phyloP scores from a whole-genome alignment of 2,329 filamentous ascomycete species.

The Fusarium metavorans region DNA sequence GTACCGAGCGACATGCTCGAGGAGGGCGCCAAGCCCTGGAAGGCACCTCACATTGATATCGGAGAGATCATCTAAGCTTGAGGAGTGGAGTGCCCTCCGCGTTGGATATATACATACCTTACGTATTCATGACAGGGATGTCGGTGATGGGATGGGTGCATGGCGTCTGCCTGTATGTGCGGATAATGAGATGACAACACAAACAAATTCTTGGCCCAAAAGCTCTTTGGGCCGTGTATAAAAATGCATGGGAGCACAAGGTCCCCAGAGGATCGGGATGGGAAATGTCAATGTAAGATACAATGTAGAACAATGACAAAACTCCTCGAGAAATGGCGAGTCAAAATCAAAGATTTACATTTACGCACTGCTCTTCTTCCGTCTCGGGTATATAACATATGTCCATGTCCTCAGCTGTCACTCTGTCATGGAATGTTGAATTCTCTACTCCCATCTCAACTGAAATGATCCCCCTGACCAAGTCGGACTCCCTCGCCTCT shows the following conservation, averaged over 20 bases:
- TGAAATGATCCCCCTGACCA: constrained; percentile 77
- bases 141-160: constrained; percentile 30
- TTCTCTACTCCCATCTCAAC: constrained; percentile 41
- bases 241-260: constrained; percentile 45
- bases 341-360: constrained; percentile 41
- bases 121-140: constrained; percentile 24
- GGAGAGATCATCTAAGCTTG: constrained; percentile 72
- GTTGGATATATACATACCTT: constrained; percentile 36
- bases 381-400: constrained; percentile 31
- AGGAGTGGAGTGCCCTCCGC: constrained; percentile 8
- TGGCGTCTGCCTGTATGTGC: constrained; percentile 35
- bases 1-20: constrained; percentile 78
- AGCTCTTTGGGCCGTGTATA: constrained; percentile 46
- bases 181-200: constrained; percentile 46
- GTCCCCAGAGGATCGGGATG: constrained; percentile 35
- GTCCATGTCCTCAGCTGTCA: constrained; percentile 4
- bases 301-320: constrained; percentile 54
- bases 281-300: constrained; percentile 53
- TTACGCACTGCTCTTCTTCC: constrained; percentile 12
- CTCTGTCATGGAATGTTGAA: constrained; percentile 10
- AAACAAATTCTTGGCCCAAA: constrained; percentile 36
- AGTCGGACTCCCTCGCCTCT: constrained; percentile 66
- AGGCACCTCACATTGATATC: constrained; percentile 75
- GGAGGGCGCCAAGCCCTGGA: constrained; percentile 72
- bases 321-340: constrained; percentile 41